Conservation (phyloP, 495 filamentous ascomycete genomes). For the Penicillium ucsense region DNA sequence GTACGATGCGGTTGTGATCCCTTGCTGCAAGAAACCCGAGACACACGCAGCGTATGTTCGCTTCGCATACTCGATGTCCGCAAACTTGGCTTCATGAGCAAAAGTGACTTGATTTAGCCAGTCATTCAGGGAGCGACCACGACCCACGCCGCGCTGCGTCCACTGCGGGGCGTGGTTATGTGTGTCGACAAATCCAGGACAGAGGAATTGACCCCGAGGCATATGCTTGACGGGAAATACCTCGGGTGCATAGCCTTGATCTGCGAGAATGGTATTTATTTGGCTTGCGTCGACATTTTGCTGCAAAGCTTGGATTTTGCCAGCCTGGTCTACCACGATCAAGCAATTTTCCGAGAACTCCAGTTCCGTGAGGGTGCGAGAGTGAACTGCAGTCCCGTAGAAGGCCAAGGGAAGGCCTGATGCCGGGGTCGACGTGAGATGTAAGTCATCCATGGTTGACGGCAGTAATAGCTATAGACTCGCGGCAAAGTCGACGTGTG, state of each 20-base stretch:
- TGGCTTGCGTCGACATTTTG: conserved; percentile 4
- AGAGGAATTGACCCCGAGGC: conserved; percentile 41
- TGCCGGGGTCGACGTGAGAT: conserved; percentile 7
- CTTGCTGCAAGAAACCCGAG: conserved; percentile 48
- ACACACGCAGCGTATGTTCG: conserved; percentile 45
- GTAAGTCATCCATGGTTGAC: conserved; percentile 6
- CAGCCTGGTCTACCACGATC: conserved; percentile 29
- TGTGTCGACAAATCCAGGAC: conserved; percentile 55
- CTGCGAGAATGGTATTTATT: conserved; percentile 14
- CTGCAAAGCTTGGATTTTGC: conserved; percentile 31
- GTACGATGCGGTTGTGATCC: conserved; percentile 57
- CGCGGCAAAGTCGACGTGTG: background rate
- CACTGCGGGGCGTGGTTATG: conserved; percentile 60
- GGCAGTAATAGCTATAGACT: background rate
- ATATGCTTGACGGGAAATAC: conserved; percentile 31
- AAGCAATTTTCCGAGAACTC: conserved; percentile 40
- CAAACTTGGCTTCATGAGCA: conserved; percentile 49
- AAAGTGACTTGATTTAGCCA: conserved; percentile 55
- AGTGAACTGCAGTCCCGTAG: conserved; percentile 46
- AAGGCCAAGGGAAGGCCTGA: conserved; percentile 28
- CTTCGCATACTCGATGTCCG: conserved; percentile 42
- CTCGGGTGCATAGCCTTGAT: conserved; percentile 22
- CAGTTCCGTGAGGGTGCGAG: conserved; percentile 25
- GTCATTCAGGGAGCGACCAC: conserved; percentile 47
- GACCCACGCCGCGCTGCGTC: conserved; percentile 49